phyloP scores from a whole-genome alignment of 2,329 filamentous ascomycete species.

The Drechslera avenae region DNA sequence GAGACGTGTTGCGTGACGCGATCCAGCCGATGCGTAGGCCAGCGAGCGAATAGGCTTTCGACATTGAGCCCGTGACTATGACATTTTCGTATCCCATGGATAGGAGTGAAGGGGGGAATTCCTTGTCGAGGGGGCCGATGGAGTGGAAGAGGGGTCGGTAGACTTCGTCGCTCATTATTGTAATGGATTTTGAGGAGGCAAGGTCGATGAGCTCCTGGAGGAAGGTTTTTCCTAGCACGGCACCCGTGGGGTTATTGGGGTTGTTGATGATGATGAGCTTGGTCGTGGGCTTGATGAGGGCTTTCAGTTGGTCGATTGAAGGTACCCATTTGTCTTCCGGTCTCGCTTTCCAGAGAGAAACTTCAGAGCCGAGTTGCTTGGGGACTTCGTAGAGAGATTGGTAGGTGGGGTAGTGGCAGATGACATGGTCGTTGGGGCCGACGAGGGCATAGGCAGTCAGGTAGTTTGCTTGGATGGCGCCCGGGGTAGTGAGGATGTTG shows the following conservation, averaged over 20 bases:
- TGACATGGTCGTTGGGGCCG: slow-evolving; percentile 76
- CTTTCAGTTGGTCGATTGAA: slow-evolving; percentile 68
- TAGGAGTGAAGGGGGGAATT: slow-evolving; percentile 70
- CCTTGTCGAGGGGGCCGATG: slow-evolving; percentile 58
- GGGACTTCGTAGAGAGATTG: slow-evolving; percentile 83
- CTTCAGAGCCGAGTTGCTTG: slow-evolving; percentile 73
- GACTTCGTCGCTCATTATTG: slow-evolving; percentile 78
- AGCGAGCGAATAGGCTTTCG: slow-evolving; percentile 82
- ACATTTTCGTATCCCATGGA: slow-evolving; percentile 73
- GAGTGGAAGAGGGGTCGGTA: slow-evolving; percentile 83
- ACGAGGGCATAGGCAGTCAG: slow-evolving; percentile 75
- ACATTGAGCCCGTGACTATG: slow-evolving; percentile 79
- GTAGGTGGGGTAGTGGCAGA: slow-evolving; percentile 83
- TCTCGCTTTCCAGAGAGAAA: slow-evolving; percentile 75
- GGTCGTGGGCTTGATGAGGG: slow-evolving; percentile 69
- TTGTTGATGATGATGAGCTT: slow-evolving; percentile 76
- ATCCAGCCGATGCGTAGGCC: slow-evolving; percentile 86
- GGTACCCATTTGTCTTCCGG: slow-evolving; percentile 69
- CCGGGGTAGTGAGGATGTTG: slow-evolving; percentile 76
- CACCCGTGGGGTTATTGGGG: slow-evolving; percentile 82
- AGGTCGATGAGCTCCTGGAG: slow-evolving; percentile 67
- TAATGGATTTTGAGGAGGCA: slow-evolving; percentile 68
- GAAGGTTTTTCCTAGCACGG: slow-evolving; percentile 66
- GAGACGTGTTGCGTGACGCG: slow-evolving; percentile 65
- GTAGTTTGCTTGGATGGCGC: slow-evolving; percentile 85